Conservation (phyloP, 108 stramenopile species). For the Cyclostephanos invisitatus region DNA sequence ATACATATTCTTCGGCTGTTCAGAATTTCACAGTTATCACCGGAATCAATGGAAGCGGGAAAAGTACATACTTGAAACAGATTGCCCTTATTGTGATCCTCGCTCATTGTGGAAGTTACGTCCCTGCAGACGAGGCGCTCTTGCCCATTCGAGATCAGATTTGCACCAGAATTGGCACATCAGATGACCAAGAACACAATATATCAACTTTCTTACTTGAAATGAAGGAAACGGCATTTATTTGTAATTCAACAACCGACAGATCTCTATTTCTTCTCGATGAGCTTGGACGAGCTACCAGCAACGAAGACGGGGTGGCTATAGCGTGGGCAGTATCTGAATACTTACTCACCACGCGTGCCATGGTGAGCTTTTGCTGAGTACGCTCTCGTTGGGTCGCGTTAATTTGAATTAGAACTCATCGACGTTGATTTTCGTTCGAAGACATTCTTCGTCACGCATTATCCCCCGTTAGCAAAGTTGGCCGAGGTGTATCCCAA, state of each 20-base stretch:
- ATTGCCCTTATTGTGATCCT: constrained; percentile 89
- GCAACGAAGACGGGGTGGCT: constrained; percentile 92
- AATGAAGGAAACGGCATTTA: constrained; percentile 92
- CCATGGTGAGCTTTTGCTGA: constrained; percentile 37
- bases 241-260: constrained; percentile 80
- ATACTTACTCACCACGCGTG: constrained; percentile 65
- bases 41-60: constrained; percentile 82
- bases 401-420: background rate
- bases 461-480: constrained; percentile 79
- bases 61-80: constrained; percentile 90
- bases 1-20: constrained; percentile 63
- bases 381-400: background rate
- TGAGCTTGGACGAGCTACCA: constrained; percentile 94
- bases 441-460: constrained; percentile 86
- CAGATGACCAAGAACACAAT: constrained; percentile 92
- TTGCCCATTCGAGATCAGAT: constrained; percentile 81
- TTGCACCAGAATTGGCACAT: constrained; percentile 85
- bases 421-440: background rate
- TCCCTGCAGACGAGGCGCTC: constrained; percentile 88
- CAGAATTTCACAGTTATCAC: constrained; percentile 82
- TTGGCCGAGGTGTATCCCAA: constrained; percentile 70
- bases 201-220: constrained; percentile 94
- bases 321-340: constrained; percentile 90
- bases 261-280: constrained; percentile 89
- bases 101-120: constrained; percentile 93